Evolutionary conservation across 2,329 filamentous ascomycete genomes (phyloP).

Genomic region (Immersiporthe knoxdaviesiana): DNA sequence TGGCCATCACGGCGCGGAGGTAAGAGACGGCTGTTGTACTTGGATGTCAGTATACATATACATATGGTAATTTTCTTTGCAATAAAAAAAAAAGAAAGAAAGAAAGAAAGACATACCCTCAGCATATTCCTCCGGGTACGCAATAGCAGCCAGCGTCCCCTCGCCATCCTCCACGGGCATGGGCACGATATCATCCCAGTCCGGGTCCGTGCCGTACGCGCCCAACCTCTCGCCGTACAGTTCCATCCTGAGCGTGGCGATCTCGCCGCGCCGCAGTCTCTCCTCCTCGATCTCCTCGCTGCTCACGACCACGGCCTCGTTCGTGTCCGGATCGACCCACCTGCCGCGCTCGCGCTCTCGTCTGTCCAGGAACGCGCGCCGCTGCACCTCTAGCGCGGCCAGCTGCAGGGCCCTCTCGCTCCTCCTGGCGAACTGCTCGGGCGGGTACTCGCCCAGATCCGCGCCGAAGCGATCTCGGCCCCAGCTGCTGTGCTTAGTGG

Average conservation of each 20-base stretch:
- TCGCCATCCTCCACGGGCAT: slow-evolving; percentile 84
- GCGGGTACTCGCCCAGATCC: slow-evolving; percentile 52
- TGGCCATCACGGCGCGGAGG: slow-evolving; percentile 89
- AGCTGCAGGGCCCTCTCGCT: slow-evolving; percentile 47
- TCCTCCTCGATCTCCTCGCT: slow-evolving; percentile 51
- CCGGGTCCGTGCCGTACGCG: slow-evolving; percentile 67
- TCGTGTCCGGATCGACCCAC: slow-evolving; percentile 30
- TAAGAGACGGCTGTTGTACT: slow-evolving; percentile 79
- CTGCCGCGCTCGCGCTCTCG: slow-evolving; percentile 37
- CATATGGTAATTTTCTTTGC: too few species aligned
- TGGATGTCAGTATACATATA: slow-evolving; percentile 13
- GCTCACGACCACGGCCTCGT: slow-evolving; percentile 35
- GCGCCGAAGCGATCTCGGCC: slow-evolving; percentile 55
- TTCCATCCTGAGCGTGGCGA: slow-evolving; percentile 54
- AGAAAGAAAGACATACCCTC: slow-evolving; percentile 57
- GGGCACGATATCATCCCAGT: slow-evolving; percentile 83
- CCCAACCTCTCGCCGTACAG: slow-evolving; percentile 56
- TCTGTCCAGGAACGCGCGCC: slow-evolving; percentile 48
- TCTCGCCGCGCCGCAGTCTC: slow-evolving; percentile 51
- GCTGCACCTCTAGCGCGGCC: slow-evolving; percentile 47
- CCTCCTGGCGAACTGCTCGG: slow-evolving; percentile 50
- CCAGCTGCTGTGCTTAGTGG: slow-evolving; percentile 52
- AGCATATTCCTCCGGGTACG: slow-evolving; percentile 86
- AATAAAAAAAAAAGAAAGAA: neutral
- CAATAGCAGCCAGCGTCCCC: slow-evolving; percentile 85